Evolutionary conservation across 2,329 filamentous ascomycete genomes (phyloP), one percentile per base, ranked within the genome.

Genomic region (Curvularia lunata): DNA sequence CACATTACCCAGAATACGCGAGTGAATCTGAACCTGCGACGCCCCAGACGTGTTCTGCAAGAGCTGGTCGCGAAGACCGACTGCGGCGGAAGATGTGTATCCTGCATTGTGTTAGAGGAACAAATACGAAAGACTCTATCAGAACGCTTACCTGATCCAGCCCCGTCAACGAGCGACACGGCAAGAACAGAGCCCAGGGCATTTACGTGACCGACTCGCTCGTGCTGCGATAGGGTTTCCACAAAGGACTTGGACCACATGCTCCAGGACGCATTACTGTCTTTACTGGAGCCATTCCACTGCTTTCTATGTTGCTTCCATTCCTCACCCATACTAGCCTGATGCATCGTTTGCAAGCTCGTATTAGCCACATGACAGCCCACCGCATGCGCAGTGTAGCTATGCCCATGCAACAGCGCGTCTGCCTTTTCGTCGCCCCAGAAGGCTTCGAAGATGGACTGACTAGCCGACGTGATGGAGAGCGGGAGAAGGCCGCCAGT

Each of bases 381-480:
- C 1, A 95, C 84, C 0, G 92, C 84, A 74, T 96, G 91, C 0
- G 91, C 91, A 0, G 91, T 96, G 76, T 96, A 96, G 73, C 90
- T 94, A 72, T 96, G 91, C 0, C 91, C 91, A 66, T 96, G 92
- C 3, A 96, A 79, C 5, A 96, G 77, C 0, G 91, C 91, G 64
- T 94, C 90, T 0, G 85, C 86, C 77, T 95, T 96, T 48, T 91
- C 87, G 1, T 85, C 80, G 51, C 88, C 88, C 12, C 85, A 79
- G 70, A 96, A 96, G 0, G 86, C 85, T 1, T 85, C 70, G 74
- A 92, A 95, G 45, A 96, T 88, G 57, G 82, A 83, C 57, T 92
- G 82, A 34, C 89, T 92, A 0, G 91, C 90, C 4, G 91, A 78
- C 0, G 92, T 96, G 0, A 88, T 84, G 67, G 89, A 91, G 0